phyloP scores from a whole-genome alignment of 2,329 filamentous ascomycete species.

The Verticillium longisporum region DNA sequence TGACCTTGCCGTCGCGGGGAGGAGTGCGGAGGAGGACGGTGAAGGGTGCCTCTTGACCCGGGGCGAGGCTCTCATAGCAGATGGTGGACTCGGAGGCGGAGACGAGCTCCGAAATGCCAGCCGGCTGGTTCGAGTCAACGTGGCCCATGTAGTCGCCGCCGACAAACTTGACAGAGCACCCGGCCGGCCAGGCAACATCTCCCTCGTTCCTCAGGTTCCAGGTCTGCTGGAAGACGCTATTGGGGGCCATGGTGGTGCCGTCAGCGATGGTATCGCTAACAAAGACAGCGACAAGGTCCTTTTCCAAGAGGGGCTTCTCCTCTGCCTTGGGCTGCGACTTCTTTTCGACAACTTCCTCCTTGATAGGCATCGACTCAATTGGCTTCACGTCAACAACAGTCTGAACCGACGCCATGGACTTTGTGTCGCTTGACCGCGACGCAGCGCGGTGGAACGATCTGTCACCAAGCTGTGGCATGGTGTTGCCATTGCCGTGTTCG shows the following conservation, averaged over 20 bases:
- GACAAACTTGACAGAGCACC: constrained; percentile 84
- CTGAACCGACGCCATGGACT: constrained; percentile 48
- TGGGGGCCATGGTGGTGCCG: constrained; percentile 64
- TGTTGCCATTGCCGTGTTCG: constrained; percentile 63
- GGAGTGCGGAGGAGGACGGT: constrained; percentile 81
- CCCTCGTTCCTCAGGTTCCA: constrained; percentile 90
- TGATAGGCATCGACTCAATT: not conserved
- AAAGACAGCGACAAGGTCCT: constrained; percentile 52
- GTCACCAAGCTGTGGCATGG: constrained; percentile 69
- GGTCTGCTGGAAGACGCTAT: constrained; percentile 75
- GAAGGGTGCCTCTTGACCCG: constrained; percentile 73
- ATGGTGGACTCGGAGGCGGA: constrained; percentile 78
- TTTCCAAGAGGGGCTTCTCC: constrained; percentile 12
- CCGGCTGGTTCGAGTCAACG: constrained; percentile 71
- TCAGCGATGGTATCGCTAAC: constrained; percentile 73
- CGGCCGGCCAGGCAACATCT: constrained; percentile 72
- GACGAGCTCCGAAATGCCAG: constrained; percentile 69
- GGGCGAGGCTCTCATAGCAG: constrained; percentile 59
- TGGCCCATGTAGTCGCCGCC: constrained; percentile 97
- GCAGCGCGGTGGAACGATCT: constrained; percentile 23
- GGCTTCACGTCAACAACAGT: constrained; percentile 70
- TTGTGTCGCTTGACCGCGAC: constrained; percentile 45
- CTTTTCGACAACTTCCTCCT: constrained; percentile 17
- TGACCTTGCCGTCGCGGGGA: constrained; percentile 65
- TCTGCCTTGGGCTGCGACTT: constrained; percentile 15